Evolutionary conservation across 257 asterid genomes (phyloP).

Genomic region (Penstemon davidsonii): DNA sequence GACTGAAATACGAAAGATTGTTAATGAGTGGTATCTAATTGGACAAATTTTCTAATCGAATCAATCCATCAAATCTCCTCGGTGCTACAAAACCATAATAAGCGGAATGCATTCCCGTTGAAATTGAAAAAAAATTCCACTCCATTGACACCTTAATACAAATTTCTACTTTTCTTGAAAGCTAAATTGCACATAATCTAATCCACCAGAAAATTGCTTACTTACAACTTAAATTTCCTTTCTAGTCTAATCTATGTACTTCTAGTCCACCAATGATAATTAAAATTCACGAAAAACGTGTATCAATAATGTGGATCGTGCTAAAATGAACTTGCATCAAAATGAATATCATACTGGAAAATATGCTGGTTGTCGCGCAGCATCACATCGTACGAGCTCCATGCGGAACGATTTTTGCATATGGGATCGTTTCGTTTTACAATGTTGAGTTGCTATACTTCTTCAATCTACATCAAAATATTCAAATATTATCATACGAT

Average conservation of each 20-base stretch:
- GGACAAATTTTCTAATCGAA: too few relatives aligned
- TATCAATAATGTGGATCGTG: neutral
- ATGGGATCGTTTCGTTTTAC: neutral
- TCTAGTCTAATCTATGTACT: slow-evolving; percentile 12
- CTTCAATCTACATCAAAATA: slow-evolving; percentile 47
- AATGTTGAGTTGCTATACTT: slow-evolving; percentile 37
- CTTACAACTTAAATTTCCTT: neutral
- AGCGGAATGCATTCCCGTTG: too few relatives aligned
- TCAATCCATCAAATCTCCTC: too few relatives aligned
- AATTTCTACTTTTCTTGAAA: too few relatives aligned
- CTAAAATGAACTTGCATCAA: neutral
- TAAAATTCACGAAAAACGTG: neutral
- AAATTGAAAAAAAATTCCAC: too few relatives aligned
- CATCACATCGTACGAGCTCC: neutral
- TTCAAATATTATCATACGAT: neutral
- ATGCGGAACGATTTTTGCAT: neutral
- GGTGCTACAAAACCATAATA: too few relatives aligned
- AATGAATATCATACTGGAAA: neutral
- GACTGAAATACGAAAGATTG: too few relatives aligned
- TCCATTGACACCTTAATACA: too few relatives aligned
- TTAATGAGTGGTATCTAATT: too few relatives aligned
- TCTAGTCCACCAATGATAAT: neutral
- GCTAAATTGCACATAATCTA: too few relatives aligned
- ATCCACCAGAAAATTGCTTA: too few relatives aligned
- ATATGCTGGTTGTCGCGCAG: too few relatives aligned